These are phyloP conservation scores for Favolaschia claudopus DNA, from an alignment of 768 basidiomycete genomes.

Conservation along the genomic window DNA sequence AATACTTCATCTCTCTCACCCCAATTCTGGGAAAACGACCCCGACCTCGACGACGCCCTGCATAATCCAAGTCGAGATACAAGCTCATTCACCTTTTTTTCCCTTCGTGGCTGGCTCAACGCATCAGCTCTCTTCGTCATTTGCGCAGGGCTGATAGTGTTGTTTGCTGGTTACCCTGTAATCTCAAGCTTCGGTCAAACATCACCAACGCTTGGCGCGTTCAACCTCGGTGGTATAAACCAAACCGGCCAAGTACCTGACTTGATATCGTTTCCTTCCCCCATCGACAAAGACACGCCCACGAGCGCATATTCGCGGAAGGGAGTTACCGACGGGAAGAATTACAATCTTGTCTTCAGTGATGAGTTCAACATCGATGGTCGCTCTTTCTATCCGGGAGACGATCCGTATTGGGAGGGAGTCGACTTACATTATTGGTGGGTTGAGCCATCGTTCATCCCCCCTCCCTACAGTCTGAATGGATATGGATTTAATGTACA, in stretches of 20 bases:
- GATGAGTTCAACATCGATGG: constrained; percentile 69
- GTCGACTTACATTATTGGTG: constrained; percentile 88
- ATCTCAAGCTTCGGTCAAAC: constrained; percentile 36
- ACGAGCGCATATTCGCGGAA: constrained; percentile 55
- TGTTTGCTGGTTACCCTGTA: constrained; percentile 81
- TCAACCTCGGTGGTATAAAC: constrained; percentile 81
- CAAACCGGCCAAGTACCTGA: constrained; percentile 72
- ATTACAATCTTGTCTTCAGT: constrained; percentile 63
- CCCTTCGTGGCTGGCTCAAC: constrained; percentile 70
- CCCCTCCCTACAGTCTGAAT: too few species aligned
- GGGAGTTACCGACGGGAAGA: constrained; percentile 41
- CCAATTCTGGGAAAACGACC: constrained; percentile 60
- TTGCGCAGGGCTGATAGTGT: constrained; percentile 57
- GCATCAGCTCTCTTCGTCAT: constrained; percentile 63
- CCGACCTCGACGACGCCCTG: constrained; percentile 73
- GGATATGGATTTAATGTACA: too few species aligned
- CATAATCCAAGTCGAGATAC: constrained; percentile 63
- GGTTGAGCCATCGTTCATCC: constrained; percentile 31
- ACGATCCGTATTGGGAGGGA: constrained; percentile 91
- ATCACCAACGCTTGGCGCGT: constrained; percentile 48
- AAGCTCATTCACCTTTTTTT: constrained; percentile 58
- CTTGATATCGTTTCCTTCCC: constrained; percentile 64
- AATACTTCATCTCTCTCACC: constrained; percentile 54
- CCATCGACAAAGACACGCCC: constrained; percentile 85
- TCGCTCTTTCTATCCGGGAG: constrained; percentile 76